Evolutionary conservation across 75 land plant species (phyloP).

Genomic region (Sequoiadendron giganteum): DNA sequence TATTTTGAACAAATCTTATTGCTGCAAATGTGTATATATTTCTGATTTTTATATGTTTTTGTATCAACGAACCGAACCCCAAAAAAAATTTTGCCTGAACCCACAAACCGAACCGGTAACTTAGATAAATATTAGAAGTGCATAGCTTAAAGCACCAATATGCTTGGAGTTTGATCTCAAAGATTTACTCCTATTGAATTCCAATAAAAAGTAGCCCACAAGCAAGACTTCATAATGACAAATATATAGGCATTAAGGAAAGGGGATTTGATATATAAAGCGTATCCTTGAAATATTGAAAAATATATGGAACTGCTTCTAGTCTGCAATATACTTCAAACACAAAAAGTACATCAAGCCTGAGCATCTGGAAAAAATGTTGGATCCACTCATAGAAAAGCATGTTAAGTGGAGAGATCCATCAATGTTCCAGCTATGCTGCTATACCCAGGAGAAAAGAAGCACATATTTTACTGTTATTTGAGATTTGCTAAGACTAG

Average conservation of each 20-base stretch:
- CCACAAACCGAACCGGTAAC: no score
- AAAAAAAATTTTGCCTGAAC: no score
- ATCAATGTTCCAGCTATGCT: background rate
- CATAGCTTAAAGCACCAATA: background rate
- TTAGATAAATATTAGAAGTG: no score
- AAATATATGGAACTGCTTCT: background rate
- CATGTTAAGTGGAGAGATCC: background rate
- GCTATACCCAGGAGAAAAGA: background rate
- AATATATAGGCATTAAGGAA: background rate
- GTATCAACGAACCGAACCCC: no score
- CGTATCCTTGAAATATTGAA: background rate
- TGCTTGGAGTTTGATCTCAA: background rate
- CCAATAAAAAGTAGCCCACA: background rate
- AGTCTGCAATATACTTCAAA: background rate
- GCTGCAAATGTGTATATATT: no score
- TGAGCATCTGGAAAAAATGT: background rate
- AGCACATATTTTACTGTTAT: background rate
- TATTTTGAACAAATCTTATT: no score
- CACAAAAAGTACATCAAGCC: background rate
- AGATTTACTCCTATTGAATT: background rate
- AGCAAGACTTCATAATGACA: background rate
- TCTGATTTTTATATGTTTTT: no score
- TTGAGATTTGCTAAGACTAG: background rate
- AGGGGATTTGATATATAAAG: background rate
- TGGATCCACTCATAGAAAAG: background rate